Base-by-base conservation (phyloP, 2,329 filamentous ascomycete genomes). In the Hypoxylon sp. region DNA sequence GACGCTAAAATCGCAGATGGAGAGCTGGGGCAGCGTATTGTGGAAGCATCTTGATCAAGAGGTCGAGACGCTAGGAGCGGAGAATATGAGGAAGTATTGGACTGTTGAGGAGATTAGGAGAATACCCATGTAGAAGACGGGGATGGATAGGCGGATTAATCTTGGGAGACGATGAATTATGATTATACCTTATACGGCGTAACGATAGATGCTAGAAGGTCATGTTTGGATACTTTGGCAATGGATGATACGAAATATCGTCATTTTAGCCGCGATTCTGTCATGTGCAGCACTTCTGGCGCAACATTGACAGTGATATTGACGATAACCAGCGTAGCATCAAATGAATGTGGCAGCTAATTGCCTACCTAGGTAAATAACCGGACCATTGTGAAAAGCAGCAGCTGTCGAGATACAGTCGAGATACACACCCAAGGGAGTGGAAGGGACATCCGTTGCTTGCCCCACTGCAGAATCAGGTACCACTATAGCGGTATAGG, bases 51-150 rank as follows among this genome's bases (percentile, higher is more conserved):
- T 97, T 67, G 92, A 96, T 75, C 90, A 95, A 74, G 94, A 97
- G 84, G 94, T 97, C 6, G 83, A 85, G 79, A 88, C 92, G 72
- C 80, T 97, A 33, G 88, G 91, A 1, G 94, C 94, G 49, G 92
- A 96, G 79, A 97, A 95, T 78, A 97, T 97, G 94, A 86, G 93
- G 73, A 89, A 85, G 79, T 94, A 92, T 79, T 97, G 93, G 92
- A 91, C 85, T 0, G 73, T 89, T 67, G 89, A 92, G 51, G 94
- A 97, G 84, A 90, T 97, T 79, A 83, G 81, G 78, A 81, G 82
- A 57, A 85, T 96, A 82, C 89, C 88, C 0, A 93, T 94, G 83
- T 94, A 78, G 80, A 59, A 5, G 51, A 27, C 5, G 25, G 25
- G 25, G 14, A 7, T 6, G 25, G 8, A 46, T 13, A 37, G 35